phyloP scores from a whole-genome alignment of 306 rosid genomes.

The Rosa rugosa region DNA sequence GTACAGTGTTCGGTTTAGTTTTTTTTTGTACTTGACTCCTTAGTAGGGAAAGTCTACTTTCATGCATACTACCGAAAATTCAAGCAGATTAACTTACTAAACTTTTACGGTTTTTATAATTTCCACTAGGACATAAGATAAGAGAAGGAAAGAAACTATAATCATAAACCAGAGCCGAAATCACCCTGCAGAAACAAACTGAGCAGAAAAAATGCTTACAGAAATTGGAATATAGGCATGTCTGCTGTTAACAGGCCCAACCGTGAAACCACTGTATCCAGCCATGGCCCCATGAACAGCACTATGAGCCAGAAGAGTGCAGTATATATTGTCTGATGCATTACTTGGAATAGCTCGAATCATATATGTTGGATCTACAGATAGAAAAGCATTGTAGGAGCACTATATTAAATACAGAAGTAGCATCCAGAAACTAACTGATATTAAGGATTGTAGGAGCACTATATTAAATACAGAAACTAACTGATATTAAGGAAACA shows the following conservation, averaged over 20 bases:
- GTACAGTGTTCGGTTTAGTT: background rate
- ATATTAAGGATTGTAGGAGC: background rate
- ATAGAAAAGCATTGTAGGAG: conserved; percentile 12
- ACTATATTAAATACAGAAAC: background rate
- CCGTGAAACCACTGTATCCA: conserved; percentile 88
- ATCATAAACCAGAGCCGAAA: conserved; percentile 1
- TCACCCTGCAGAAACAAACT: conserved; percentile 12
- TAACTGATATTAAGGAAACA: no score
- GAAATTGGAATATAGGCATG: conserved; percentile 91
- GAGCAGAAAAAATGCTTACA: conserved; percentile 53
- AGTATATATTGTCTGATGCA: conserved; percentile 90
- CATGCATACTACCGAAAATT: background rate
- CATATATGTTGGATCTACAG: conserved; percentile 96
- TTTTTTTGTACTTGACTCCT: background rate
- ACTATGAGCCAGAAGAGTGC: conserved; percentile 96
- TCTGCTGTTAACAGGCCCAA: conserved; percentile 81
- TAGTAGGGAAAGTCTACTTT: background rate
- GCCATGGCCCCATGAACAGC: conserved; percentile 99
- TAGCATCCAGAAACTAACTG: background rate
- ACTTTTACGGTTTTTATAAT: background rate
- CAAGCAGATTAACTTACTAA: background rate
- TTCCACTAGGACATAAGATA: background rate
- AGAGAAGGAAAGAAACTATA: background rate
- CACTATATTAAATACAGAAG: background rate
- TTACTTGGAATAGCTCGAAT: conserved; percentile 97